A percentile compares a stretch with the other conserved stretches of the same genome.
phyloP scores from a whole-genome alignment of 106 monocot genomes.

The Vanilla planifolia region DNA sequence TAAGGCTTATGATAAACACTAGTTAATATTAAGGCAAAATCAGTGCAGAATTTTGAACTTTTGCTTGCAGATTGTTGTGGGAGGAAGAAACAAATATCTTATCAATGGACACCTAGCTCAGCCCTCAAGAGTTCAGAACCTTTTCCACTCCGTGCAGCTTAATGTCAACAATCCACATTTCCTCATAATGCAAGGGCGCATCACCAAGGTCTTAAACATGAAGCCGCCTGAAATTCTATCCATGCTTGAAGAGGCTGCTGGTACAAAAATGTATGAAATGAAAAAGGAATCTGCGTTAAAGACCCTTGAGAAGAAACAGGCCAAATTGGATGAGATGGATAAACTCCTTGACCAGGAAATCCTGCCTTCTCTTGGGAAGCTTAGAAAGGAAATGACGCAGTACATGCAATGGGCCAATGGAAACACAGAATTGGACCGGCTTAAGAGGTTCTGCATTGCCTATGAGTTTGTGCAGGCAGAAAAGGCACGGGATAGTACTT shows the following conservation, averaged over 20 bases:
- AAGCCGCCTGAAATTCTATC: constrained; percentile 96
- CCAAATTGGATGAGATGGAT: constrained; percentile 94
- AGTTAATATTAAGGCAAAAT: no score
- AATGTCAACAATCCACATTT: constrained; percentile 99
- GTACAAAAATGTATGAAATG: constrained; percentile 97
- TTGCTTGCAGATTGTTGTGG: constrained; percentile 70
- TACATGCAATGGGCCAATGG: constrained; percentile 97
- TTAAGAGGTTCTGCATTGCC: constrained; percentile 82
- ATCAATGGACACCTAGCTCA: constrained; percentile 91
- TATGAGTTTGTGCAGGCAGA: constrained; percentile 92
- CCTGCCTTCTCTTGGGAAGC: constrained; percentile 87
- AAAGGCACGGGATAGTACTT: constrained; percentile 45
- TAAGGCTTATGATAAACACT: no score
- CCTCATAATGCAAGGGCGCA: constrained; percentile 98
- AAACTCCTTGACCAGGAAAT: constrained; percentile 95
- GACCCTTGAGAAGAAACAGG: constrained; percentile 92
- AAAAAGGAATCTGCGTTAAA: constrained; percentile 89
- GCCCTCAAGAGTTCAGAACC: constrained; percentile 86
- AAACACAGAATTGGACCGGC: constrained; percentile 75
- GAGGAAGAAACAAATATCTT: constrained; percentile 89
- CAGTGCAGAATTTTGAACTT: no score
- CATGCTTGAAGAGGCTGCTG: constrained; percentile 98
- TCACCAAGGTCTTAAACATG: constrained; percentile 96
- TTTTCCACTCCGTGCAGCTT: constrained; percentile 96
- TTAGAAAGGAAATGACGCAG: constrained; percentile 84